phyloP scores from a whole-genome alignment of 768 basidiomycete species.

The Pleurotus pulmonarius region DNA sequence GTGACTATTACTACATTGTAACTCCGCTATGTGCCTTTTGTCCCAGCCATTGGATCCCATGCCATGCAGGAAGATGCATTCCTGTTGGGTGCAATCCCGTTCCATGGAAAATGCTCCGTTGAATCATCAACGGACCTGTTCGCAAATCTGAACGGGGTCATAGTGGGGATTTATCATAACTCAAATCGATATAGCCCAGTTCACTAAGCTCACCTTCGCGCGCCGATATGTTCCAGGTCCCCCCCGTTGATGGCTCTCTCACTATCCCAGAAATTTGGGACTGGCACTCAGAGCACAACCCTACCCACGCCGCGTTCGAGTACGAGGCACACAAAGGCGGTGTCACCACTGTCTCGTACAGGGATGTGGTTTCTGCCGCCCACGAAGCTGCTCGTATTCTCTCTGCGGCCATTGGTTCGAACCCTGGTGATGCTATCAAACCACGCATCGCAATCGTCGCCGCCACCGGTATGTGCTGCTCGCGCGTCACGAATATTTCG shows the following conservation, averaged over 20 bases:
- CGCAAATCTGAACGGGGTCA: too few relatives aligned
- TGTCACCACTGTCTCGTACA: constrained; percentile 24
- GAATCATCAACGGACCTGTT: too few relatives aligned
- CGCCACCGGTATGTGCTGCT: constrained; percentile 7
- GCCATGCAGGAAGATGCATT: too few relatives aligned
- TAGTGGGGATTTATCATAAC: too few relatives aligned
- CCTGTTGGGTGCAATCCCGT: too few relatives aligned
- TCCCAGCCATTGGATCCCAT: too few relatives aligned
- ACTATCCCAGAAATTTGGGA: constrained; percentile 6
- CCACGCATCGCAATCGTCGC: constrained; percentile 12
- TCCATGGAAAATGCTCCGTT: too few relatives aligned
- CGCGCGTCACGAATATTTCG: background rate
- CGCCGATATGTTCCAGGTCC: background rate
- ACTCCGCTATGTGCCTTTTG: too few relatives aligned
- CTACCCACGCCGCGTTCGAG: constrained; percentile 12
- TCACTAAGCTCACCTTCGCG: too few relatives aligned
- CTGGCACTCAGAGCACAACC: constrained; percentile 3
- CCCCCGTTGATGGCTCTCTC: constrained; percentile 4
- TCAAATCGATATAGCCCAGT: too few relatives aligned
- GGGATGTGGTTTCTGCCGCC: constrained; percentile 18
- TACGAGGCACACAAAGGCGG: constrained; percentile 6
- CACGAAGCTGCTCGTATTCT: constrained; percentile 21
- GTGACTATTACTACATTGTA: too few relatives aligned
- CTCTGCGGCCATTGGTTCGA: constrained; percentile 11
- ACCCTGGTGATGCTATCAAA: background rate